phyloP scores from a whole-genome alignment of 768 basidiomycete genomes.

The Mycena indigotica region DNA sequence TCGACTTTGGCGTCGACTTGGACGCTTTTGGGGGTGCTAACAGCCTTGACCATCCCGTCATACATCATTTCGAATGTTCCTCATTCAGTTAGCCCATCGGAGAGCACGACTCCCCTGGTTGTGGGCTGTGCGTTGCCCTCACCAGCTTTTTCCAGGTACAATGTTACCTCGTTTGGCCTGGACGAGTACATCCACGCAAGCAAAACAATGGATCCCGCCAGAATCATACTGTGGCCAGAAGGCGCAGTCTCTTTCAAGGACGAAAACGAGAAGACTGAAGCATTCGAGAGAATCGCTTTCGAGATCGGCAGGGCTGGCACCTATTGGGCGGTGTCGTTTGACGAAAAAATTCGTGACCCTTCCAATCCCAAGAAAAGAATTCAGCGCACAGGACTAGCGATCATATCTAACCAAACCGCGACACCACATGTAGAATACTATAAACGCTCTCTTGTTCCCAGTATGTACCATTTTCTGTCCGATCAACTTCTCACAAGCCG shows the following conservation, averaged over 20 bases:
- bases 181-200: constrained; percentile 67
- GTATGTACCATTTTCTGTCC: constrained; percentile 45
- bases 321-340: constrained; percentile 72
- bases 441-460: constrained; percentile 76
- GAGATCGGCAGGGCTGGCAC: constrained; percentile 34
- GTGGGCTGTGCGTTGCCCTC: constrained; percentile 75
- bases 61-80: constrained; percentile 40
- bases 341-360: constrained; percentile 54
- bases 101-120: constrained; percentile 52
- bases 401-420: constrained; percentile 47
- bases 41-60: constrained; percentile 58
- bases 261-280: constrained; percentile 47
- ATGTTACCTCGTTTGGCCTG: constrained; percentile 46
- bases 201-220: constrained; percentile 46
- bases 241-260: constrained; percentile 69
- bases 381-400: constrained; percentile 63
- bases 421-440: constrained; percentile 57
- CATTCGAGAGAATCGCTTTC: constrained; percentile 47
- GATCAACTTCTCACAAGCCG: constrained; percentile 8
- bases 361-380: constrained; percentile 41
- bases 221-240: constrained; percentile 79
- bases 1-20: constrained; percentile 30
- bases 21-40: constrained; percentile 43
- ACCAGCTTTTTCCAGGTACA: constrained; percentile 40
- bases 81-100: constrained; percentile 25